Evolutionary conservation across 2,329 filamentous ascomycete genomes (phyloP), one percentile per base, ranked within the genome.

Genomic region (Claviceps pusilla): DNA sequence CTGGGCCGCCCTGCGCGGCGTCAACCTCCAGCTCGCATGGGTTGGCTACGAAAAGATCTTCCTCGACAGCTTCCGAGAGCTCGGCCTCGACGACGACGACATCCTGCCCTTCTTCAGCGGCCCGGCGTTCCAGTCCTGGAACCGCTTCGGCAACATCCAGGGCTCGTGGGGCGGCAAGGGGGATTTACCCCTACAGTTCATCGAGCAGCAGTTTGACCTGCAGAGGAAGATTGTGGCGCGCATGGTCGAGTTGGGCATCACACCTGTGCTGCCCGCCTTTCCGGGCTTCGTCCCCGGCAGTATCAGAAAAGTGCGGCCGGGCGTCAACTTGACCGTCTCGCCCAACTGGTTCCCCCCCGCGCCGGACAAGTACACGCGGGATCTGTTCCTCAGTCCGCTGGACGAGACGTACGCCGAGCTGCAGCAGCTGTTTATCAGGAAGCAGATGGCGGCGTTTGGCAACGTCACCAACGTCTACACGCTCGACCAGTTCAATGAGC

Each of bases 401-500:
- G 75, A 77, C 56, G 61, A 67, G 0, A 61, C 68, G 4, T 77
- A 73, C 57, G 60, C 68, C 0, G 57, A 67, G 42, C 59, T 77
- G 7, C 75, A 78, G 58, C 65, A 66, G 41, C 69, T 64, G 19
- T 75, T 76, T 52, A 69, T 78, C 16, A 53, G 57, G 5, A 75
- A 75, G 56, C 75, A 77, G 59, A 65, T 65, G 7, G 64, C 64
- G 5, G 68, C 68, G 7, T 76, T 74, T 58, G 75, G 75, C 2
- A 73, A 76, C 55, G 67, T 77, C 43, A 73, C 69, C 5, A 65
- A 68, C 48, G 68, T 76, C 54, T 78, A 75, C 58, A 75, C 75
- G 0, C 66, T 77, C 7, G 75, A 77, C 57, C 75, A 77, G 58
- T 77, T 74, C 62, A 77, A 77, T 54, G 75, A 78, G 61, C 75